A percentile compares a stretch with the other conserved stretches of the same genome.
phyloP scores from a whole-genome alignment of 2,329 filamentous ascomycete genomes.

The Exserohilum rostratum region DNA sequence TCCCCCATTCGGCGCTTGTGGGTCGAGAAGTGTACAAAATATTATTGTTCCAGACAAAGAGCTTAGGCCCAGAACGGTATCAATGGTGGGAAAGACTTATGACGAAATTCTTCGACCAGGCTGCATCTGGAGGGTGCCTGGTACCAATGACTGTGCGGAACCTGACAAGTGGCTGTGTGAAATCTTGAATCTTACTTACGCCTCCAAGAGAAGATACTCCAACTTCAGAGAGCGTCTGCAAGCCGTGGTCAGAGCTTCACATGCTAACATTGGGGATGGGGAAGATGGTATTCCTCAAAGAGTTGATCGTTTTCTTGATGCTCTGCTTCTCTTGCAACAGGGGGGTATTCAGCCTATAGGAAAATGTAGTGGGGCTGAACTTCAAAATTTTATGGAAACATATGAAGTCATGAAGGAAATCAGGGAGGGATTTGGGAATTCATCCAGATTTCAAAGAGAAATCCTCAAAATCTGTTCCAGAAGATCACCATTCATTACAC shows the following conservation, averaged over 20 bases:
- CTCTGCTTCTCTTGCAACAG: neutral
- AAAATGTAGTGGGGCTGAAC: no score
- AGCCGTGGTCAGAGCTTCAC: neutral
- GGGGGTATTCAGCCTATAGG: no score
- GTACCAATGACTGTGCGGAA: neutral
- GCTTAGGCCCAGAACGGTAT: neutral
- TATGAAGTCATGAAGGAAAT: no score
- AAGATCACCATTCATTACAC: slow-evolving; percentile 17
- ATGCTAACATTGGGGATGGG: neutral
- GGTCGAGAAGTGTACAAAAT: neutral
- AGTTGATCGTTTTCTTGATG: neutral
- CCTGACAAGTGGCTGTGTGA: neutral
- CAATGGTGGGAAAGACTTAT: neutral
- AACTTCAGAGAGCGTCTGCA: neutral
- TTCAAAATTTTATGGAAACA: neutral
- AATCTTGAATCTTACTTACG: neutral
- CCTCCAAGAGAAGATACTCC: neutral
- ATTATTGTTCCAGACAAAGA: neutral
- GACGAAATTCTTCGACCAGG: neutral
- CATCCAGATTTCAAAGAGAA: no score
- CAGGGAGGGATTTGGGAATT: neutral
- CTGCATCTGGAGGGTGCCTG: neutral
- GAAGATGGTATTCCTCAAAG: neutral
- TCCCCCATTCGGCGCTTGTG: neutral
- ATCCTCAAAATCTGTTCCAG: slow-evolving; percentile 6